Conservation (phyloP, 2,329 filamentous ascomycete genomes). For the Laburnicola sp. region DNA sequence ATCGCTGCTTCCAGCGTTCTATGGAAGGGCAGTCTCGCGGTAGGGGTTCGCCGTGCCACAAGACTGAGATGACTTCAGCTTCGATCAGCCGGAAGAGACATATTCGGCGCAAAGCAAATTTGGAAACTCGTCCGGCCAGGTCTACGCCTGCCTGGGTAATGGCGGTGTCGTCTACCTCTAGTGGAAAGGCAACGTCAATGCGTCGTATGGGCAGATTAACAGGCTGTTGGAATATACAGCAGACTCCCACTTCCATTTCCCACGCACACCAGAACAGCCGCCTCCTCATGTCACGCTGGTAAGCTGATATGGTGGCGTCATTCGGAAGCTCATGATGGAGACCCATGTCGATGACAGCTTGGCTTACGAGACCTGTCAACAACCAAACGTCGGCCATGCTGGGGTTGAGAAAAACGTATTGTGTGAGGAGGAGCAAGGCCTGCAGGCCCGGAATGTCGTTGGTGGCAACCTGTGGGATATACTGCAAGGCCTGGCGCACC, state of each 20-base stretch:
- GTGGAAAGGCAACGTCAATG: slow-evolving; percentile 37
- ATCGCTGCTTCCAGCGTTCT: slow-evolving; percentile 36
- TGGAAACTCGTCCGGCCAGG: slow-evolving; percentile 33
- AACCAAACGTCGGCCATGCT: slow-evolving; percentile 44
- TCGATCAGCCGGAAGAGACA: slow-evolving; percentile 42
- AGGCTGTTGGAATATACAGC: slow-evolving; percentile 38
- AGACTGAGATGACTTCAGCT: slow-evolving; percentile 38
- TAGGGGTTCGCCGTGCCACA: slow-evolving; percentile 38
- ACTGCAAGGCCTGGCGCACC: slow-evolving; percentile 42
- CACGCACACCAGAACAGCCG: slow-evolving; percentile 44
- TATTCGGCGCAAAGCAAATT: slow-evolving; percentile 41
- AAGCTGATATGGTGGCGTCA: slow-evolving; percentile 28
- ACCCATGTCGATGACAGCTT: slow-evolving; percentile 42
- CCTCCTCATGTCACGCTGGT: slow-evolving; percentile 43
- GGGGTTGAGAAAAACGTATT: slow-evolving; percentile 44
- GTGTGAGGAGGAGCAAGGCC: slow-evolving; percentile 40
- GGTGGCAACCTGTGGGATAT: slow-evolving; percentile 41
- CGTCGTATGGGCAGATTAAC: slow-evolving; percentile 35
- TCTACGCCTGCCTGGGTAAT: slow-evolving; percentile 36
- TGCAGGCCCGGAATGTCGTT: slow-evolving; percentile 42
- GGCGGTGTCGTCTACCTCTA: slow-evolving; percentile 40
- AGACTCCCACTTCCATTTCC: slow-evolving; percentile 45
- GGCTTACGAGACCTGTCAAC: slow-evolving; percentile 42
- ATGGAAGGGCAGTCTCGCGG: slow-evolving; percentile 28
- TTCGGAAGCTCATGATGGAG: slow-evolving; percentile 43